Evolutionary conservation across 2,329 filamentous ascomycete genomes (phyloP).

Genomic region (Pseudomassariella vexata): DNA sequence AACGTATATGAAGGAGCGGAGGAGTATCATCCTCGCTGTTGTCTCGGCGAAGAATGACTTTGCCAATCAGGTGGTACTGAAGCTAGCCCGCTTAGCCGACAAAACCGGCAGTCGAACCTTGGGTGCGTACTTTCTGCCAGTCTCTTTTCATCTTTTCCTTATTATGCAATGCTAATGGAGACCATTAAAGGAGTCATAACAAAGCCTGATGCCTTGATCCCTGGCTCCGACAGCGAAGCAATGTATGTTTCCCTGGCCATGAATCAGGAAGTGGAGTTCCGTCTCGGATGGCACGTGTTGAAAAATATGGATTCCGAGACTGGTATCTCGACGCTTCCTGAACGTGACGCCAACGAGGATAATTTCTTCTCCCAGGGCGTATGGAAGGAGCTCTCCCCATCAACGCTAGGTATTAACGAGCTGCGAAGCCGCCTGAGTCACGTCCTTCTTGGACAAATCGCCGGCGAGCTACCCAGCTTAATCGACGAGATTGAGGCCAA

Average conservation of each 20-base stretch:
- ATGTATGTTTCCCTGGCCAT: conserved; percentile 34
- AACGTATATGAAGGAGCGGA: conserved; percentile 47
- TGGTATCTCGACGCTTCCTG: conserved; percentile 15
- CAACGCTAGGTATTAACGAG: conserved; percentile 38
- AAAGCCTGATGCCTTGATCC: conserved; percentile 35
- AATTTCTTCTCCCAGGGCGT: conserved; percentile 36
- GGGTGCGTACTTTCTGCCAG: no score
- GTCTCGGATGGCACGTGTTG: conserved; percentile 49
- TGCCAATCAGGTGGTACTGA: conserved; percentile 52
- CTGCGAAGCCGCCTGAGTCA: conserved; percentile 44
- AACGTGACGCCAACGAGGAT: conserved; percentile 33
- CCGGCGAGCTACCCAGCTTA: conserved; percentile 37
- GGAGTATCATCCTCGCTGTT: conserved; percentile 56
- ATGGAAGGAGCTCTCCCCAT: conserved; percentile 29
- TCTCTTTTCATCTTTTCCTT: no score
- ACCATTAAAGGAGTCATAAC: no score
- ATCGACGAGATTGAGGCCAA: conserved; percentile 34
- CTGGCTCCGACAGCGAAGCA: conserved; percentile 32
- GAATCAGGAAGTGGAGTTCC: conserved; percentile 40
- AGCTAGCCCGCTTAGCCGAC: conserved; percentile 32
- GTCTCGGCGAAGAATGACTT: conserved; percentile 52
- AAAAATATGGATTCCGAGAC: conserved; percentile 37
- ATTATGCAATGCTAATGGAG: no score
- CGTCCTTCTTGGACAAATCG: conserved; percentile 42
- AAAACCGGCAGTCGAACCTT: conserved; percentile 36